These are phyloP conservation scores for Corrigiola litoralis DNA, from an alignment of 179 eudicot genomes.

Conservation along the genomic window DNA sequence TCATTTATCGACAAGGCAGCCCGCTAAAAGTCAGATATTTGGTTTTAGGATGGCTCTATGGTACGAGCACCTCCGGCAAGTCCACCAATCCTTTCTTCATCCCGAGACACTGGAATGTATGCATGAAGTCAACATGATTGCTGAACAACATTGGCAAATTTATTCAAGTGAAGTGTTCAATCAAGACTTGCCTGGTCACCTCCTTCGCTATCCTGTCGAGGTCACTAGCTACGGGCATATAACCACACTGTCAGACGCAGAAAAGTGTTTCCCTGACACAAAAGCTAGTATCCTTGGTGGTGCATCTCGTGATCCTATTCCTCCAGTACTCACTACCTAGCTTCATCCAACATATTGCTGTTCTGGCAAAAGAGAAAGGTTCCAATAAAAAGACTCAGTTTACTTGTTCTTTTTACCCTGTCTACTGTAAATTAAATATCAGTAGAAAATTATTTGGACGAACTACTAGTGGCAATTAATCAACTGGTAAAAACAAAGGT, in stretches of 20 bases:
- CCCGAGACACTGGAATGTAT: slow-evolving; percentile 54
- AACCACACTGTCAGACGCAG: slow-evolving; percentile 23
- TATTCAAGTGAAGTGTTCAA: slow-evolving; percentile 31
- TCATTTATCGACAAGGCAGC: slow-evolving; percentile 29
- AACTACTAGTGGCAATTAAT: too few species aligned
- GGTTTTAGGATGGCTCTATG: slow-evolving; percentile 62
- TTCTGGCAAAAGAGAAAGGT: background rate
- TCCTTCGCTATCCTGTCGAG: slow-evolving; percentile 54
- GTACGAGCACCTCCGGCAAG: slow-evolving; percentile 48
- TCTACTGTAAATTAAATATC: too few species aligned
- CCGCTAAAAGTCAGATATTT: slow-evolving; percentile 43
- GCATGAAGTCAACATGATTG: slow-evolving; percentile 32
- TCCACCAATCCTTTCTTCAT: slow-evolving; percentile 18
- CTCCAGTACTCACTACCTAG: slow-evolving; percentile 57
- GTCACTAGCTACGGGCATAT: slow-evolving; percentile 37
- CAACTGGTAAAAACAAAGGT: too few species aligned
- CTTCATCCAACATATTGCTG: background rate
- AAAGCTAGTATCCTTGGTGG: slow-evolving; percentile 60
- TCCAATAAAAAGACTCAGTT: background rate
- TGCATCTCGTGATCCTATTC: slow-evolving; percentile 36
- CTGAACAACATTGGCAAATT: slow-evolving; percentile 41
- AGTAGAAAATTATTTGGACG: too few species aligned
- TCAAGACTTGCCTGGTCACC: slow-evolving; percentile 53
- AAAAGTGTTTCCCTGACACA: slow-evolving; percentile 60
- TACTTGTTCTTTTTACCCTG: background rate